Base-by-base conservation (phyloP, 495 filamentous ascomycete species). In the Xylaria palmicola region DNA sequence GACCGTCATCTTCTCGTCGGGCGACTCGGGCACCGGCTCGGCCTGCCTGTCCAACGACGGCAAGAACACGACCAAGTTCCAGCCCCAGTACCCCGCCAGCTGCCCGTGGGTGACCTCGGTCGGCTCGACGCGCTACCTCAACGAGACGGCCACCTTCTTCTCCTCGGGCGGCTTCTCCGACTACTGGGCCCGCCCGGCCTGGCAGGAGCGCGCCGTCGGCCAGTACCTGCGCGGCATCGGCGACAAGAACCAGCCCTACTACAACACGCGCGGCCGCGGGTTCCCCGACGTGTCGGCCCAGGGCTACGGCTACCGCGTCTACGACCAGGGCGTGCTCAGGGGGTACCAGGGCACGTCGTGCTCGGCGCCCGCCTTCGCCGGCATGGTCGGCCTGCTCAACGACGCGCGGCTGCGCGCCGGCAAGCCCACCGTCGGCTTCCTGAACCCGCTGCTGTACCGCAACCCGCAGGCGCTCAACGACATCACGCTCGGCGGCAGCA, bases 101-200 rank as follows among this genome's bases (percentile, higher is more conserved):
- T 91, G 89, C 68, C 88, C 89, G 0, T 92, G 83, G 71, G 81
- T 90, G 4, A 91, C 88, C 4, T 74, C 85, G 0, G 87, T 92
- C 10, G 89, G 88, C 2, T 86, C 81, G 12, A 90, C 87, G 1
- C 72, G 72, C 27, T 65, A 75, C 47, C 73, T 78, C 15, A 66
- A 72, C 8, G 88, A 90, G 70, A 61, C 72, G 12, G 86, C 79
- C 26, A 78, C 65, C 58, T 81, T 83, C 69, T 79, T 80, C 22
- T 84, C 82, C 3, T 87, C 83, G 26, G 79, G 83, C 19, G 88
- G 88, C 22, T 91, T 92, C 79, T 84, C 79, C 53, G 81, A 87
- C 69, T 78, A 81, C 62, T 90, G 84, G 73, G 34, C 71, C 0
- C 81, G 82, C 4, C 86, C 88, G 0, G 27, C 56, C 4, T 91